Conservation (phyloP, 1,139 yeast species). For the Candida sp. region DNA sequence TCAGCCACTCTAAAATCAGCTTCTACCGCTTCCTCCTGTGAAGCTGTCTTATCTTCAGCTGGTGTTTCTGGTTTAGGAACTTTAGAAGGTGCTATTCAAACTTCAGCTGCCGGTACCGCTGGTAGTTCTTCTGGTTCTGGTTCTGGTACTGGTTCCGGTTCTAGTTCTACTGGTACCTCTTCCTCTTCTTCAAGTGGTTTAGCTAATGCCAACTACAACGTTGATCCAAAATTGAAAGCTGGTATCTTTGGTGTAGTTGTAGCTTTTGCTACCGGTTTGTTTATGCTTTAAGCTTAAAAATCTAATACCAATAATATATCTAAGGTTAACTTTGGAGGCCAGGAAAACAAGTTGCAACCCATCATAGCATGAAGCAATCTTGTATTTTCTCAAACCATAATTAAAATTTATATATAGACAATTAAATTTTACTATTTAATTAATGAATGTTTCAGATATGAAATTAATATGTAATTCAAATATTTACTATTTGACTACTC, state of each 20-base stretch:
- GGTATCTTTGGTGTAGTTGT: constrained; percentile 20
- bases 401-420: not conserved
- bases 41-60: constrained; percentile 38
- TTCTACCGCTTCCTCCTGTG: constrained; percentile 53
- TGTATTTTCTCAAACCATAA: not conserved
- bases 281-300: constrained; percentile 12
- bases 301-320: no score
- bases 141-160: constrained; percentile 17
- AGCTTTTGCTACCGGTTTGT: constrained; percentile 17
- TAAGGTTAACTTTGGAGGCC: not conserved
- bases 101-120: constrained; percentile 23
- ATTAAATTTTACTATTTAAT: not conserved
- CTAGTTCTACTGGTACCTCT: constrained; percentile 20
- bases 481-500: not conserved
- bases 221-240: constrained; percentile 9
- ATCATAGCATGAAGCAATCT: not conserved
- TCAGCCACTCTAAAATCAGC: constrained; percentile 48
- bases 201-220: constrained; percentile 6
- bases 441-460: not conserved
- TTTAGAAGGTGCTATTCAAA: constrained; percentile 26
- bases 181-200: constrained; percentile 17
- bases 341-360: not conserved
- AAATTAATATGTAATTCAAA: not conserved
- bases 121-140: constrained; percentile 23
- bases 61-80: constrained; percentile 39